Base-by-base conservation (phyloP, 305 asterid genomes). In the Plantago lanceolata region DNA sequence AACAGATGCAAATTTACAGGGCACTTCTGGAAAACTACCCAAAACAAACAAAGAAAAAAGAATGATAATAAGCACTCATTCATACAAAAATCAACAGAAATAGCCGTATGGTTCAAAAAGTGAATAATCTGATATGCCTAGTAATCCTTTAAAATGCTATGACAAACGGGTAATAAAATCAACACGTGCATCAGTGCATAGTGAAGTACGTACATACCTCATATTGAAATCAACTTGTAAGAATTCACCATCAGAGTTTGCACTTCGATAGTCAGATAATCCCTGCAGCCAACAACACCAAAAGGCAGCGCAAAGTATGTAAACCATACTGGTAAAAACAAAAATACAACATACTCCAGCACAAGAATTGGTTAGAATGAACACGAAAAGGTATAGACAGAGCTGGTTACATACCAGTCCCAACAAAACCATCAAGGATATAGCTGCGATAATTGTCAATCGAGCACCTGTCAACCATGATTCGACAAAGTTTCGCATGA, bases 381-480 rank as follows among this genome's bases (percentile, higher is more conserved):
- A n/a, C n/a, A n/a, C n/a, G n/a, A n/a, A n/a, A n/a, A n/a, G n/a
- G n/a, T n/a, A n/a, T n/a, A n/a, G n/a, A n/a, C n/a, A n/a, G n/a
- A n/a, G n/a, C n/a, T n/a, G n/a, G n/a, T n/a, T n/a, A n/a, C n/a
- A n/a, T n/a, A n/a, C 97, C 97, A 88, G 86, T 75, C 97, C 97
- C 80, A 91, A 86, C 61, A 90, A 76, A 76, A 90, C 79, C 73
- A 83, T 73, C 92, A 91, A 88, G 73, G 68, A 70, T 61, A 91
- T 60, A 61, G 95, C 94, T 31, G 96, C 97, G 64, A 83, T 17
- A 56, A 91, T 83, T 75, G 97, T 88, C 82, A 91, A 71, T 53
- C 96, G 95, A 76, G 96, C 96, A 71, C 96, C 97, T 48, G 96
- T 86, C 51, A 91, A 67, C 20, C 94, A 91, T 66, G 97, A 94